Evolutionary conservation across 441 rosid genomes (phyloP), one percentile per base, ranked within the genome.

Genomic region (Syzygium malaccense): DNA sequence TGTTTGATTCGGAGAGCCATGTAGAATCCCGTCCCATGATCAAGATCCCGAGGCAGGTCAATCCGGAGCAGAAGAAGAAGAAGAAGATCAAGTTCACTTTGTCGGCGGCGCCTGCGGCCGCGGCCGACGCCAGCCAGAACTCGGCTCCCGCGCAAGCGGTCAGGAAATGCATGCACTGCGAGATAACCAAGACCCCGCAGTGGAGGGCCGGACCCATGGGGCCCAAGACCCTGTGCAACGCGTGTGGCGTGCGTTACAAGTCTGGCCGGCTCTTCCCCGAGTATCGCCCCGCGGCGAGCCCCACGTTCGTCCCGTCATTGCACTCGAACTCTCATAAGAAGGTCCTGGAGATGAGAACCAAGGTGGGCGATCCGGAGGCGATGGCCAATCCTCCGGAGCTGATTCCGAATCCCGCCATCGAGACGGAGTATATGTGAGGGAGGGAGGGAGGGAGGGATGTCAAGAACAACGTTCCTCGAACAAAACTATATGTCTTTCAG

Each of bases 181-280:
- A 97, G 92, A 95, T 97, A 58, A 98, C 99, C 2, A 96, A 96
- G 94, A 98, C 99, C 2, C 99, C 99, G 0, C 99, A 98, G 88
- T 98, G 99, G 99, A 94, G 99, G 91, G 98, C 98, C 19, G 99
- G 99, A 5, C 99, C 99, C 49, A 92, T 95, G 98, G 99, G 99
- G 2, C 99, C 98, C 8, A 98, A 98, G 92, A 95, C 99, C 13
- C 98, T 98, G 30, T 96, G 99, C 93, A 98, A 98, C 37, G 99
- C 99, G 4, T 98, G 99, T 2, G 99, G 99, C 1, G 99, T 98
- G n/a, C 96, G 99, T 41, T 93, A 93, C 92, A 98, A 98, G 89
- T 98, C 98, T 0, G 99, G 99, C 55, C 89, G 99, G 92, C 98
- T 98, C 89, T 97, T 95, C 94, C 99, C 99, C 0, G 99, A 98